phyloP scores from a whole-genome alignment of 139 green algal species.

The Gonium pectorale region DNA sequence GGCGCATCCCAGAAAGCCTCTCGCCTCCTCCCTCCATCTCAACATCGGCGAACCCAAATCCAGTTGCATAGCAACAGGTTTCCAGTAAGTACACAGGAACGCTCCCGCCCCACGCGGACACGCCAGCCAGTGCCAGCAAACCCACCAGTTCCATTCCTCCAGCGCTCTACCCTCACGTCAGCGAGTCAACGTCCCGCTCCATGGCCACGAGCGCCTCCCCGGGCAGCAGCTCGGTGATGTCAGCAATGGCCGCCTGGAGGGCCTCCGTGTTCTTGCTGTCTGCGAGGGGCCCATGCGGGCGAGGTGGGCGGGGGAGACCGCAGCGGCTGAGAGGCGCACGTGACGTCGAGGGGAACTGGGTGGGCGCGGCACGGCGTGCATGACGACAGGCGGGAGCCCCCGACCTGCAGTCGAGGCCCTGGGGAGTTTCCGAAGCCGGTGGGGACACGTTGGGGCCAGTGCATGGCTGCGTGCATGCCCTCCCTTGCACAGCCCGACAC shows the following conservation, averaged over 20 bases:
- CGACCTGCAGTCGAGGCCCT: background rate
- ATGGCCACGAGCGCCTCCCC: constrained; percentile 16
- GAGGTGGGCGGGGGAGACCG: background rate
- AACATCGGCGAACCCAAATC: too few species aligned
- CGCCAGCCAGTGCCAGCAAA: too few species aligned
- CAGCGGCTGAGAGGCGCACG: background rate
- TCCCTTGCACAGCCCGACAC: background rate
- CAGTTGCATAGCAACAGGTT: too few species aligned
- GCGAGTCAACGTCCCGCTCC: constrained; percentile 47
- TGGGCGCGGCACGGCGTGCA: background rate
- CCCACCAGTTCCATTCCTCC: too few species aligned
- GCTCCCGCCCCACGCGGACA: too few species aligned
- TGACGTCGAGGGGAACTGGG: background rate
- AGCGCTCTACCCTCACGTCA: too few species aligned
- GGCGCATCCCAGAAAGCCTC: too few species aligned
- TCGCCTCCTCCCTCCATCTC: too few species aligned
- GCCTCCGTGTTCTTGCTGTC: constrained; percentile 38
- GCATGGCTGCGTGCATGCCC: background rate
- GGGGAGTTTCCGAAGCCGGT: background rate
- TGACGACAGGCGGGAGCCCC: background rate
- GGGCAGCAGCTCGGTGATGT: constrained; percentile 41
- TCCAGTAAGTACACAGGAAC: too few species aligned
- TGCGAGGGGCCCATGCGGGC: background rate
- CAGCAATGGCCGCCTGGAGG: constrained; percentile 15
- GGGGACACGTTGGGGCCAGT: background rate